phyloP scores from a whole-genome alignment of 139 green algal genomes.

The Tetraselmis striata region DNA sequence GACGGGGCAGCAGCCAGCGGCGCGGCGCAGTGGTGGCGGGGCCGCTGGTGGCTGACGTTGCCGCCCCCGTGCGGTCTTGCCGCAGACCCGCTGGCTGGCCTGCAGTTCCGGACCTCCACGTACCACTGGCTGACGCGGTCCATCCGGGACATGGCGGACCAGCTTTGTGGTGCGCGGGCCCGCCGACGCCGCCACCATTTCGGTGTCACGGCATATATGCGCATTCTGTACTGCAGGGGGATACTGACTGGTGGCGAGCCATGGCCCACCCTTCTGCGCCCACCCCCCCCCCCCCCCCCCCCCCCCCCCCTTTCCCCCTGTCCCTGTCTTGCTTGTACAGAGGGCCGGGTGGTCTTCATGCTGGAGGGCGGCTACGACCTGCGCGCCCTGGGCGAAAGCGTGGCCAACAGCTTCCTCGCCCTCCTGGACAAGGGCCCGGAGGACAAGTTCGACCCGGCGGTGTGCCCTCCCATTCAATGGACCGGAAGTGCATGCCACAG shows the following conservation, averaged over 20 bases:
- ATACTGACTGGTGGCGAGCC: too few relatives aligned
- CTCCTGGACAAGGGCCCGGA: conserved; percentile 33
- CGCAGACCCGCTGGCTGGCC: conserved; percentile 67
- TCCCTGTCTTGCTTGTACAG: conserved; percentile 15
- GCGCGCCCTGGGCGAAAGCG: conserved; percentile 55
- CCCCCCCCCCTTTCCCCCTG: too few relatives aligned
- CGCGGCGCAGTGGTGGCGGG: too few relatives aligned
- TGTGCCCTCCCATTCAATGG: too few relatives aligned
- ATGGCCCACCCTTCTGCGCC: too few relatives aligned
- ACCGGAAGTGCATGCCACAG: too few relatives aligned
- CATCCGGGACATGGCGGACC: conserved; percentile 35
- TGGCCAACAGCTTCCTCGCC: conserved; percentile 62
- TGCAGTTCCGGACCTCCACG: conserved; percentile 64
- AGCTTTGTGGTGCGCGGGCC: conserved; percentile 43
- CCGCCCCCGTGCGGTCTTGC: background rate
- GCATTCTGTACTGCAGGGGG: too few relatives aligned
- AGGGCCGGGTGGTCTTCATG: conserved; percentile 67
- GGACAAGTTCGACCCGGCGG: conserved; percentile 27
- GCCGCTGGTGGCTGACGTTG: background rate
- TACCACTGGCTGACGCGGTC: conserved; percentile 54
- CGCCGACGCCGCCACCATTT: background rate
- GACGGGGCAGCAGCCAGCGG: too few relatives aligned
- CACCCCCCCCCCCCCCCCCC: too few relatives aligned
- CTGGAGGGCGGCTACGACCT: conserved; percentile 81
- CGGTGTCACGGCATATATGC: too few relatives aligned